Evolutionary conservation across 805 yeast species (phyloP), one percentile per base, ranked within the genome.

Genomic region (Metschnikowia cerradonensis): DNA sequence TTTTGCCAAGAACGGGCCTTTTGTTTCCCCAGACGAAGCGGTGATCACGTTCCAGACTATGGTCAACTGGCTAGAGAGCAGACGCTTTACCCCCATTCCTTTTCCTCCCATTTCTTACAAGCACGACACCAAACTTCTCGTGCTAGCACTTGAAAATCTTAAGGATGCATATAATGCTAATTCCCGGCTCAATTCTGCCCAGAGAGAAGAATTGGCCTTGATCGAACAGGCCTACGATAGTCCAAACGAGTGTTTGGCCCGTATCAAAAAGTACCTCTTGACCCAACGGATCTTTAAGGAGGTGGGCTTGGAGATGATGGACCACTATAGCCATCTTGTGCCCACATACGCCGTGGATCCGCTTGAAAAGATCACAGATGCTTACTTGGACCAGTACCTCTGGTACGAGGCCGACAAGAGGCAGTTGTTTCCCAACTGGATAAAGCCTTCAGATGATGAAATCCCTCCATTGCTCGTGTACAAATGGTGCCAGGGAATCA

Each of bases 151-250:
- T 41, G 99, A 94, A 63, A 83, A 84, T 51, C 71, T 94, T 65
- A 90, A 92, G 60, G 96, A 89, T 54, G 78, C 84, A 4, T 91
- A 85, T 62, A 71, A 66, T 46, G 74, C 77, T 10, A 82, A 82
- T 47, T 80, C 88, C 20, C 73, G 96, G 51, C 71, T 94, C 56
- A 92, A 90, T 60, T 84, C 96, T 5, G 74, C 85, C 7, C 96
- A 94, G 66, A 77, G 97, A 56, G 97, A 92, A 67, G 99, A 94
- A 61, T 71, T 94, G 53, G 94, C 97, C 0, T 72, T 92, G 54
- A 90, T 94, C 43, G 99, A 94, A 63, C 96, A 90, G 62, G 98
- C 98, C 0, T 94, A 90, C 64, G 99, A 94, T 61, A 89, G 90
- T 59, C 99, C 99, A 0, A 96, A 90, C 65, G 98, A 95, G 62